Percentiles rank a stretch among this genome's conserved stretches.
phyloP scores from a whole-genome alignment of 208 protist genomes.

The Naegleria fowleri region DNA sequence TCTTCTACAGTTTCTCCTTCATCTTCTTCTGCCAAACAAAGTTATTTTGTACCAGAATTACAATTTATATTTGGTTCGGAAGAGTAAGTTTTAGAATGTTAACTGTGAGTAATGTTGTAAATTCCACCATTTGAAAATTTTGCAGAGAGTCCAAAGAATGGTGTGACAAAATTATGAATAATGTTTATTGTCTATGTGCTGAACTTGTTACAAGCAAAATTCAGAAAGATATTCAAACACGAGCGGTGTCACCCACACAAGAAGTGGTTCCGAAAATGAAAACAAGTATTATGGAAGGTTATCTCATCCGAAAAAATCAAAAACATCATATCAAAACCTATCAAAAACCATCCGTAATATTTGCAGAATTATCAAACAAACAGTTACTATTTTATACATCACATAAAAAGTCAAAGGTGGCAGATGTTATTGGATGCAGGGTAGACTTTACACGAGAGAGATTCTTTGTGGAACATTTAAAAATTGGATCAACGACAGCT shows the following conservation, averaged over 20 bases:
- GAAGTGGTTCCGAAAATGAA: not conserved
- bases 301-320: not conserved
- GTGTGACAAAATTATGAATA: not conserved
- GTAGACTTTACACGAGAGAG: not conserved
- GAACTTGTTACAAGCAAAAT: not conserved
- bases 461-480: not conserved
- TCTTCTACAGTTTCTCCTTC: not conserved
- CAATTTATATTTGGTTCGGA: not conserved
- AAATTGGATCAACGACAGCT: not conserved
- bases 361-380: not conserved
- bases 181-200: not conserved
- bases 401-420: not conserved
- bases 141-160: not conserved
- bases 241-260: not conserved
- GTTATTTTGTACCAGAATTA: not conserved
- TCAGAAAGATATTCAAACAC: not conserved
- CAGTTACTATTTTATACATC: not conserved
- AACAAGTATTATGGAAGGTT: not conserved
- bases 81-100: not conserved
- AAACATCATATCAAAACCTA: not conserved
- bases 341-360: not conserved
- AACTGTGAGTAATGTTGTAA: not conserved
- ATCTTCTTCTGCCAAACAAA: not conserved
- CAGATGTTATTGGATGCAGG: not conserved
- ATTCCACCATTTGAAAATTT: not conserved